These are phyloP conservation scores for Heimioporus sp. DNA, from an alignment of 768 basidiomycete genomes.

Conservation along the genomic window DNA sequence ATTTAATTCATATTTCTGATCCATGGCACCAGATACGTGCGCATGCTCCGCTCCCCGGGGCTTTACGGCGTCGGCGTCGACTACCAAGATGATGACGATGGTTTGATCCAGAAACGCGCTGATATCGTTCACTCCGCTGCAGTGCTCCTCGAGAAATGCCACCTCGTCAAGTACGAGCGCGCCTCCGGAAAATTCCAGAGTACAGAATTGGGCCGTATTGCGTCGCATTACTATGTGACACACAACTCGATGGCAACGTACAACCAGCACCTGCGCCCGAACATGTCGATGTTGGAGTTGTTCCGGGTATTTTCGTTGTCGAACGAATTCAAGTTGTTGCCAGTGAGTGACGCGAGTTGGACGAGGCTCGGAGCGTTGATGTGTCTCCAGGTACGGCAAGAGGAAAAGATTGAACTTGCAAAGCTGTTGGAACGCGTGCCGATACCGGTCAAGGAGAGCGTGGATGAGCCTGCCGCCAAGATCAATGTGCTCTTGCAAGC, in stretches of 20 bases:
- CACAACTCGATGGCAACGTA: conserved; percentile 96
- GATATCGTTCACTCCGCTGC: conserved; percentile 95
- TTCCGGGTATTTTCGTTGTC: conserved; percentile 95
- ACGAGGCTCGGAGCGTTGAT: no score
- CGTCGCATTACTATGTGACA: conserved; percentile 93
- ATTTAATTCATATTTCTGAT: conserved; percentile 5
- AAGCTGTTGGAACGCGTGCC: conserved; percentile 93
- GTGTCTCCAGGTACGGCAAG: conserved; percentile 55
- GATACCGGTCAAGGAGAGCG: conserved; percentile 94
- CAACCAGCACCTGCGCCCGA: conserved; percentile 87
- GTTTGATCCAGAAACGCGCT: conserved; percentile 87
- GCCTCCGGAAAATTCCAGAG: conserved; percentile 85
- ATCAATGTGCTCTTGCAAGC: conserved; percentile 95
- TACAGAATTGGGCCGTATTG: conserved; percentile 91
- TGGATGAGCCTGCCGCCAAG: conserved; percentile 96
- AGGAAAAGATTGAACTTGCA: conserved; percentile 85
- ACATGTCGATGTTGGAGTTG: conserved; percentile 85
- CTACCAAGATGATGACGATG: conserved; percentile 83
- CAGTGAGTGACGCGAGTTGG: conserved; percentile 40
- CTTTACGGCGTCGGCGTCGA: conserved; percentile 88
- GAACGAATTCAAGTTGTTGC: conserved; percentile 92
- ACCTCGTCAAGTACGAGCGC: conserved; percentile 92
- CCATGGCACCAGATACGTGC: conserved; percentile 66
- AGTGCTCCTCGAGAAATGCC: conserved; percentile 89
- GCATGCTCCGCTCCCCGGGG: conserved; percentile 87